Percentiles rank a stretch among this genome's conserved stretches.
These are phyloP conservation scores for Amoebophrya sp. DNA, from an alignment of 169 alveolate species.

Conservation along the genomic window DNA sequence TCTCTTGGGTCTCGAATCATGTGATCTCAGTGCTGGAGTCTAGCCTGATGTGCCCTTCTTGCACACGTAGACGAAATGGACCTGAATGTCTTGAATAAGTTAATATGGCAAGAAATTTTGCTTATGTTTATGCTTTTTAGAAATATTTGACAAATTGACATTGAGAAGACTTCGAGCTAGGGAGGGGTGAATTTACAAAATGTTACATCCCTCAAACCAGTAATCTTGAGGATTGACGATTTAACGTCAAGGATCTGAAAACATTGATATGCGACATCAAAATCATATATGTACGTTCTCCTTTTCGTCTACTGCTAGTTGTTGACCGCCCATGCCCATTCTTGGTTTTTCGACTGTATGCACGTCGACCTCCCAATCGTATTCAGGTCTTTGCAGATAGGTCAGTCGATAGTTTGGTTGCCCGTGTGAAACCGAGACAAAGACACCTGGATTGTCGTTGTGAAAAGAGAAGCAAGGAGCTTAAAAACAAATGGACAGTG, in stretches of 20 bases:
- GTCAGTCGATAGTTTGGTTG: slow-evolving; percentile 73
- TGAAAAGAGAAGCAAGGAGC: too few relatives aligned
- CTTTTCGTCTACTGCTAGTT: background rate
- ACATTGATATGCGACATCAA: too few relatives aligned
- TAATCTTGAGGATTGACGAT: too few relatives aligned
- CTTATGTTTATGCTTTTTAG: background rate
- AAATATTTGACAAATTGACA: too few relatives aligned
- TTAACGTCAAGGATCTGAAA: too few relatives aligned
- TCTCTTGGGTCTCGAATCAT: too few relatives aligned
- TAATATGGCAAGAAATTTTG: background rate
- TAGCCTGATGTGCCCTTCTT: background rate
- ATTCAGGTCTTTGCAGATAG: slow-evolving; percentile 62
- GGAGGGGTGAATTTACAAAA: too few relatives aligned
- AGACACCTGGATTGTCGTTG: slow-evolving; percentile 73
- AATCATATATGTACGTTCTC: background rate
- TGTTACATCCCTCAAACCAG: too few relatives aligned
- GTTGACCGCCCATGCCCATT: background rate
- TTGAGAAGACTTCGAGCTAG: too few relatives aligned
- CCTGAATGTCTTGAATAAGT: background rate
- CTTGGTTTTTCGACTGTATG: slow-evolving; percentile 25
- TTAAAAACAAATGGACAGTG: too few relatives aligned
- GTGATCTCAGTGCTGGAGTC: too few relatives aligned
- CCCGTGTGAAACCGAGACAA: slow-evolving; percentile 77
- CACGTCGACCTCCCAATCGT: slow-evolving; percentile 44
- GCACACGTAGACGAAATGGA: background rate